A percentile compares a stretch with the other conserved stretches of the same genome.
Evolutionary conservation across 2,329 filamentous ascomycete species (phyloP).

Genomic region (Alternaria dauci): DNA sequence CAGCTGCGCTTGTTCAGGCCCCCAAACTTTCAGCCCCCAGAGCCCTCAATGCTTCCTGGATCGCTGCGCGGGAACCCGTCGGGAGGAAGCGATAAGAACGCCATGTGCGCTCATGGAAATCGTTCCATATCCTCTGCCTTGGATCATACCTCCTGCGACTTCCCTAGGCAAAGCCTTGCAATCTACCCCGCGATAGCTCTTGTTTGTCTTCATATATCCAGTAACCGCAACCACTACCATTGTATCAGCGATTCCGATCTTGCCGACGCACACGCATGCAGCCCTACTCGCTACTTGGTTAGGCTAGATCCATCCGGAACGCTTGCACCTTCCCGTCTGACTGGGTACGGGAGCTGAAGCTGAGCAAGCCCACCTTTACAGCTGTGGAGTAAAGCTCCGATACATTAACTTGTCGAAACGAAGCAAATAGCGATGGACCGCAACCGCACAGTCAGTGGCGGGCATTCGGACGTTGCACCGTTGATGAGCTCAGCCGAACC

Average conservation of each 20-base stretch:
- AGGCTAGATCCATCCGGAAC: not conserved
- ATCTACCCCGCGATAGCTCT: not conserved
- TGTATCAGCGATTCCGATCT: not conserved
- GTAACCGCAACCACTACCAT: not conserved
- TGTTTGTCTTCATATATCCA: not conserved
- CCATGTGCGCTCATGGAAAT: not conserved
- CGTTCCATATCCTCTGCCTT: not conserved
- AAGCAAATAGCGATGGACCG: slow-evolving; percentile 15
- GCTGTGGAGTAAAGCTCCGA: not conserved
- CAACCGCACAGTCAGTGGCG: slow-evolving; percentile 6
- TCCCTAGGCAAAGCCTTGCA: not conserved
- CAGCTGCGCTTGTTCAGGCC: slow-evolving; percentile 10
- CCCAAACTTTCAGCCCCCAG: slow-evolving; percentile 20
- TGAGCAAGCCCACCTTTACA: not conserved
- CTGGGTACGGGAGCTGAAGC: not conserved
- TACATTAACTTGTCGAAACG: not conserved
- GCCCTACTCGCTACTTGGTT: not conserved
- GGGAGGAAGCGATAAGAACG: slow-evolving; percentile 2
- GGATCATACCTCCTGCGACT: not conserved
- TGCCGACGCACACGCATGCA: not conserved
- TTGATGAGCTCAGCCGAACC: slow-evolving; percentile 24
- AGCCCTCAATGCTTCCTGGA: slow-evolving; percentile 13
- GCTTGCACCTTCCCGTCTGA: not conserved
- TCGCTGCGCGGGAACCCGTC: not conserved
- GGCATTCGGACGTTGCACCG: slow-evolving; percentile 18